Evolutionary conservation across 148 eudicot species (phyloP).

Genomic region (Oxyria digyna): DNA sequence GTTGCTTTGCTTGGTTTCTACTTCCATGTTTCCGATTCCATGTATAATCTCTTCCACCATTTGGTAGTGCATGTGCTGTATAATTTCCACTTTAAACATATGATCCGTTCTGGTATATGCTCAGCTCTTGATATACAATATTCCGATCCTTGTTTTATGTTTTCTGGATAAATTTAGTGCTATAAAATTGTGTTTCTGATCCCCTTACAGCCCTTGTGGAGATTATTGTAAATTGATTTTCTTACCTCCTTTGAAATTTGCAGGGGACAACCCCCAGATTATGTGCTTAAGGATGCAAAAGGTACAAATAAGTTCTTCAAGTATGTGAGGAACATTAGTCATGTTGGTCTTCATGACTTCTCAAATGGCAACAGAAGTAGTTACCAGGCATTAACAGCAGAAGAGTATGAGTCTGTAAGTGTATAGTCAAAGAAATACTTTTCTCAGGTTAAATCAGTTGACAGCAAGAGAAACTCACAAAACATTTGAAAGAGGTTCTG

Average conservation of each 20-base stretch:
- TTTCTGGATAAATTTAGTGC: background rate
- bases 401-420: slow-evolving; percentile 68
- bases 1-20: background rate
- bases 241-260: too few species aligned
- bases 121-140: background rate
- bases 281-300: slow-evolving; percentile 77
- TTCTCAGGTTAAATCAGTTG: background rate
- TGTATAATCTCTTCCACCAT: background rate
- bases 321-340: slow-evolving; percentile 49
- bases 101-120: background rate
- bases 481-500: background rate
- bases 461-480: background rate
- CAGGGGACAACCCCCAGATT: slow-evolving; percentile 96
- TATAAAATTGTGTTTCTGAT: background rate
- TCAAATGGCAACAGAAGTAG: slow-evolving; percentile 32
- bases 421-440: background rate
- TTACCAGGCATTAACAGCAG: slow-evolving; percentile 65
- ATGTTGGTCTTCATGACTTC: slow-evolving; percentile 29
- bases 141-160: background rate
- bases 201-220: background rate
- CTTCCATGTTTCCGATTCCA: background rate
- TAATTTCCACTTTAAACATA: background rate
- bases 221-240: background rate
- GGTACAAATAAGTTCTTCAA: slow-evolving; percentile 87
- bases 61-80: background rate